Conservation (phyloP, 148 eudicot species). For the Bassia scoparia region DNA sequence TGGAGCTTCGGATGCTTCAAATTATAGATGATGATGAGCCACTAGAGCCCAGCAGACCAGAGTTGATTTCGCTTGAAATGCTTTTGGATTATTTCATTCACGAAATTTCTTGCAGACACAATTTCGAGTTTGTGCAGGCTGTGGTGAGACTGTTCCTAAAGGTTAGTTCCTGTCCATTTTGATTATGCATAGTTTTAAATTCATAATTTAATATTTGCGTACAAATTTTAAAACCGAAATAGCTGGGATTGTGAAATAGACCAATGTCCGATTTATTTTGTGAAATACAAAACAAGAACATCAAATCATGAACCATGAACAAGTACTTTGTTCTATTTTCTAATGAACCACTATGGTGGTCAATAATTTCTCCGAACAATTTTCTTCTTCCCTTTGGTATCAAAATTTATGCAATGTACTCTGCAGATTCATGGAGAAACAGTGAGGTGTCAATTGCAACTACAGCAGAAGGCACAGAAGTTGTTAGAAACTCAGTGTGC, state of each 20-base stretch:
- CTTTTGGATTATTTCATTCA: constrained; percentile 79
- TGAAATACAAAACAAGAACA: no score
- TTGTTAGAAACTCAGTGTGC: constrained; percentile 67
- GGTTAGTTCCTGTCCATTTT: constrained; percentile 37
- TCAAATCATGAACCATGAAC: no score
- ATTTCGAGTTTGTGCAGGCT: constrained; percentile 93
- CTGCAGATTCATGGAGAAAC: constrained; percentile 93
- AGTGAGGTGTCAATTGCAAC: constrained; percentile 49
- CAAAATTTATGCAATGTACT: background rate
- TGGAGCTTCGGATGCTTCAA: constrained; percentile 96
- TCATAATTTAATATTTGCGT: no score
- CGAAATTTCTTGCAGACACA: constrained; percentile 71
- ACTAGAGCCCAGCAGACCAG: constrained; percentile 53
- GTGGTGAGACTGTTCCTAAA: constrained; percentile 74
- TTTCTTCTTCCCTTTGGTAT: no score
- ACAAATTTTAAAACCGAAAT: no score
- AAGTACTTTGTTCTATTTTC: no score
- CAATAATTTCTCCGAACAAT: no score
- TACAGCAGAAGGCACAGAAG: constrained; percentile 72
- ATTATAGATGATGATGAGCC: constrained; percentile 65
- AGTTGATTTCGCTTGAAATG: constrained; percentile 57
- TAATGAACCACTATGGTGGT: background rate
- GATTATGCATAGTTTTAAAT: background rate
- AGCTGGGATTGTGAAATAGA: no score
- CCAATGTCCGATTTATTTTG: no score